A percentile compares a stretch with the other conserved stretches of the same genome.
These are phyloP conservation scores for Passiflora organensis DNA, from an alignment of 345 rosid species.

Conservation along the genomic window DNA sequence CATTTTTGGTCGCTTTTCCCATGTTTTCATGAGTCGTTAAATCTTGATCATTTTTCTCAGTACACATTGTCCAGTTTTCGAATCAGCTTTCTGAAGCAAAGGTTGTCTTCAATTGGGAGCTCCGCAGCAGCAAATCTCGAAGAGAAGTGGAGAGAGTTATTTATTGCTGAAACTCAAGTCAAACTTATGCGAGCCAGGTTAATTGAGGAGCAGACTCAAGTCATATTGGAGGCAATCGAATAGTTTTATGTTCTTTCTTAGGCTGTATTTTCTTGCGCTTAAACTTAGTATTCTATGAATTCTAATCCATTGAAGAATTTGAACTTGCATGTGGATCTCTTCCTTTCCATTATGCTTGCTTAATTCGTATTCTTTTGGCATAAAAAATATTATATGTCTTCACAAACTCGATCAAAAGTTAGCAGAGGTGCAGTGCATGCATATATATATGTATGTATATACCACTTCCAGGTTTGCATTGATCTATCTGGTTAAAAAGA, in stretches of 20 bases:
- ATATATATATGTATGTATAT: no score
- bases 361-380: no score
- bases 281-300: no score
- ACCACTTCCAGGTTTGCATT: no score
- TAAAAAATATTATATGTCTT: no score
- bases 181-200: conserved; percentile 9
- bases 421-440: no score
- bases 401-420: no score
- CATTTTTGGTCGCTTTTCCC: background rate
- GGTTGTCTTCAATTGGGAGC: conserved; percentile 1
- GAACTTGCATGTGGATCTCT: no score
- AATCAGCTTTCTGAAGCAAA: background rate
- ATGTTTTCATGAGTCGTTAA: background rate
- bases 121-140: conserved; percentile 10
- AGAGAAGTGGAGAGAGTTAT: conserved; percentile 11
- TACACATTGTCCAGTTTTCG: background rate
- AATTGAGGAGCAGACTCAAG: background rate
- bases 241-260: background rate
- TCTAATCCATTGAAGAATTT: no score
- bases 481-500: background rate
- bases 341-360: no score
- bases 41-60: background rate
- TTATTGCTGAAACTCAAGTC: conserved; percentile 8
- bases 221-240: background rate
- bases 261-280: no score